Evolutionary conservation across 2,329 filamentous ascomycete species (phyloP), one percentile per base, ranked within the genome.

Genomic region (Neonectria ditissima): DNA sequence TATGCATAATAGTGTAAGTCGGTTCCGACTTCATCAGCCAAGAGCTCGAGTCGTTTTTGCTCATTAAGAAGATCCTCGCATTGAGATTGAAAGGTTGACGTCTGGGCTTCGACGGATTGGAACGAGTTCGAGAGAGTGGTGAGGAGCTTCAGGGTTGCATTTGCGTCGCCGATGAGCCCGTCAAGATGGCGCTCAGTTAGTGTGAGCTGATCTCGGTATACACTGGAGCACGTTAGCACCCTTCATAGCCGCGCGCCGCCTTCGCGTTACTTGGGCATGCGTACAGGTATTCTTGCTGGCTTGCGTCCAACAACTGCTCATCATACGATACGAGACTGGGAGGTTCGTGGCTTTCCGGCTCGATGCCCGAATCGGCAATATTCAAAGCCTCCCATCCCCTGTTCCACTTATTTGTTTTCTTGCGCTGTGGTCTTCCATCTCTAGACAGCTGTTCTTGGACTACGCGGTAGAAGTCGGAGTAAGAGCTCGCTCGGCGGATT

Each of bases 1-100:
- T 97, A 97, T 20, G 92, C 89, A 78, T 99, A 99, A 79, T 97
- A 97, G 75, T 94, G 90, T n/a, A 97, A 83, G 71, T 97, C 97
- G 24, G 92, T 92, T 26, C 92, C 91, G 60, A 99, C 91, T 62
- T 94, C 91, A 69, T 97, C 89, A 3, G 94, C 93, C 44, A 99
- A 85, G 68, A 86, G 87, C 65, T 92, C 89, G 43, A 97, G 85
- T 24, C 92, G 89, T 71, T 86, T 88, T 80, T 98, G 94, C 72
- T 97, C 94, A 1, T 87, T 84, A 30, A 98, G 82, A 2, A 99
- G 84, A 60, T 93, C 92, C 75, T 97, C 93, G 79, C 96, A 99
- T 78, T 97, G 94, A 50, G 91, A 89, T 76, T 94, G 92, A 81
- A 99, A 98, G 14, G 92, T 91, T n/a, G 91, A 92, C 0, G 96